Percentiles rank a stretch among this genome's conserved stretches.
Evolutionary conservation across 2,329 filamentous ascomycete species (phyloP).

Genomic region (Ascochyta clinopodiicola): DNA sequence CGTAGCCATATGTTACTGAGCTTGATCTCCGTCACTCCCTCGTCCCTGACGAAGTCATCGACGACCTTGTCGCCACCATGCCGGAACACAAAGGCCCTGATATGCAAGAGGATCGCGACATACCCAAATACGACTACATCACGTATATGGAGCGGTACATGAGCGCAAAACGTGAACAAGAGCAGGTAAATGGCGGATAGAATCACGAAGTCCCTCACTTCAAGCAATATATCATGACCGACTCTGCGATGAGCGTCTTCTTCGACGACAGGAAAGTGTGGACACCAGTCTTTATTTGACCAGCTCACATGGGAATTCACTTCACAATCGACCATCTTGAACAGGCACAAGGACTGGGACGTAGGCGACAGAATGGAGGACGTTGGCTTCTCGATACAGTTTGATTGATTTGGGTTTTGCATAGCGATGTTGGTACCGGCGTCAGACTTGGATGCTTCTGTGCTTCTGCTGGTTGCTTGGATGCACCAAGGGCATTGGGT

Average conservation of each 20-base stretch:
- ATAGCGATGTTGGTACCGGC: constrained; percentile 16
- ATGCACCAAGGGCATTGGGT: neutral
- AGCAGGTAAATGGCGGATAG: constrained; percentile 34
- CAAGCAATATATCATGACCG: neutral
- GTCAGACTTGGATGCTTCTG: constrained; percentile 10
- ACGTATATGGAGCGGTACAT: constrained; percentile 86
- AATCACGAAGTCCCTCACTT: constrained; percentile 15
- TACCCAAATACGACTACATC: constrained; percentile 94
- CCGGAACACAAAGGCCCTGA: constrained; percentile 84
- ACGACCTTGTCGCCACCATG: constrained; percentile 87
- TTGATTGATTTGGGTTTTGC: constrained; percentile 15
- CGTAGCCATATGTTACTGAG: constrained; percentile 89
- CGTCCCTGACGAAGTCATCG: constrained; percentile 96
- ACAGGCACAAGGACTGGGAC: neutral
- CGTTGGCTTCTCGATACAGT: constrained; percentile 1
- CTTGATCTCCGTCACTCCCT: constrained; percentile 94
- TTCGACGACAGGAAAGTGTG: neutral
- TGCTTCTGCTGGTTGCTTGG: neutral
- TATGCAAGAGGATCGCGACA: constrained; percentile 80
- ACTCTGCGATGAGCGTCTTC: neutral
- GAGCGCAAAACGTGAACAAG: constrained; percentile 33
- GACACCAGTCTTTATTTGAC: constrained; percentile 13
- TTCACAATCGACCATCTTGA: neutral
- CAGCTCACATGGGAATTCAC: neutral
- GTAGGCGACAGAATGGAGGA: neutral